Percentiles rank a stretch among this genome's conserved stretches.
Evolutionary conservation across 192 early-diverging fungal species (phyloP).

Genomic region (Chytriomyces hyalinus): DNA sequence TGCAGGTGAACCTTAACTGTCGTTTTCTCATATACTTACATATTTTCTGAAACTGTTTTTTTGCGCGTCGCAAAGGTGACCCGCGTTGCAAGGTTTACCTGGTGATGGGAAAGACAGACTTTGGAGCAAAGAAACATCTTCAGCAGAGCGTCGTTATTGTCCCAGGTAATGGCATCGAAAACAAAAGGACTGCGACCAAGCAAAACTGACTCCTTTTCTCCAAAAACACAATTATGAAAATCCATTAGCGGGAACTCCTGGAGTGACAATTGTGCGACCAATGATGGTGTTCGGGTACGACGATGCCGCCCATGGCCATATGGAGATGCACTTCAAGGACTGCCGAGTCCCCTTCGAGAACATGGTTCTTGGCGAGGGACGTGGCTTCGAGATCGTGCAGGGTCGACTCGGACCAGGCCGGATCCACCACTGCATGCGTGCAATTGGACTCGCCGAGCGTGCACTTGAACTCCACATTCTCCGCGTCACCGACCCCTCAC

Average conservation of each 20-base stretch:
- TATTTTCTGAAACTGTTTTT: not conserved
- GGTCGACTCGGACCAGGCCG: slow-evolving; percentile 92
- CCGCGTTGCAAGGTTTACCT: slow-evolving; percentile 91
- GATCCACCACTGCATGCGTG: slow-evolving; percentile 98
- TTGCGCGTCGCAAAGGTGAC: slow-evolving; percentile 49
- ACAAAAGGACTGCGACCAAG: not conserved
- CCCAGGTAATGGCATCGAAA: slow-evolving; percentile 45
- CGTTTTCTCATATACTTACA: not conserved
- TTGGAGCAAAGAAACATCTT: slow-evolving; percentile 69
- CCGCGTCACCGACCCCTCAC: slow-evolving; percentile 77
- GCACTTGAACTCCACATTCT: slow-evolving; percentile 84
- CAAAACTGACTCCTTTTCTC: not conserved
- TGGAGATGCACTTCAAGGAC: slow-evolving; percentile 89
- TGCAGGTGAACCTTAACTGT: slow-evolving; percentile 57
- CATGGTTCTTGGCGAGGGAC: slow-evolving; percentile 92
- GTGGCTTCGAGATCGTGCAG: slow-evolving; percentile 98
- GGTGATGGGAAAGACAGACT: slow-evolving; percentile 88
- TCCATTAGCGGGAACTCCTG: slow-evolving; percentile 67
- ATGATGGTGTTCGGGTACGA: slow-evolving; percentile 92
- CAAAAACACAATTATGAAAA: not conserved
- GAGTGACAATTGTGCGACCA: slow-evolving; percentile 82
- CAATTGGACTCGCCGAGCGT: slow-evolving; percentile 92
- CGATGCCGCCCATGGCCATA: slow-evolving; percentile 96
- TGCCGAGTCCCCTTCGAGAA: slow-evolving; percentile 86
- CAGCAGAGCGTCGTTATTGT: slow-evolving; percentile 93